Conservation (phyloP, 2,329 filamentous ascomycete genomes). For the Exophiala sideris region DNA sequence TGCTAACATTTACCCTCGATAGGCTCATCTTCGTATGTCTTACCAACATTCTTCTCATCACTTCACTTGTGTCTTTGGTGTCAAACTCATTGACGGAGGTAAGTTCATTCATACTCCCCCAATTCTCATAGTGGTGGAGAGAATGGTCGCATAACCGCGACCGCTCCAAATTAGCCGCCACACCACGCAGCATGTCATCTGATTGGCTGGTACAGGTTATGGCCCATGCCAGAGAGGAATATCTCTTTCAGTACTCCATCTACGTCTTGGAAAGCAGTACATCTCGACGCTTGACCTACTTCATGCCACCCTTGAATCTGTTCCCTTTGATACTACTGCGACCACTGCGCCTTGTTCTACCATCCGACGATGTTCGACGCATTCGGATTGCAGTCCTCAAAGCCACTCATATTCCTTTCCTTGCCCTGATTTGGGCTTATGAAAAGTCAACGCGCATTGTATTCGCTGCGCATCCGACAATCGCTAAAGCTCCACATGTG, state of each 20-base stretch:
- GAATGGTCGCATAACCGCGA: slow-evolving; percentile 11
- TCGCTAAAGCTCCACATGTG: slow-evolving; percentile 20
- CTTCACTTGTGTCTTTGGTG: slow-evolving; percentile 57
- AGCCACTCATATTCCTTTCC: slow-evolving; percentile 57
- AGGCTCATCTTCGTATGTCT: slow-evolving; percentile 59
- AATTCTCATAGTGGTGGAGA: not conserved
- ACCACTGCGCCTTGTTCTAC: slow-evolving; percentile 55
- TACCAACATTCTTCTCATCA: slow-evolving; percentile 60
- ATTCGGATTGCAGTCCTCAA: slow-evolving; percentile 58
- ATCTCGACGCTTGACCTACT: slow-evolving; percentile 45
- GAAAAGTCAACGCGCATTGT: slow-evolving; percentile 39
- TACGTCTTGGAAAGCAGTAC: slow-evolving; percentile 47
- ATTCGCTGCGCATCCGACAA: slow-evolving; percentile 25
- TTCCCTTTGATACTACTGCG: slow-evolving; percentile 56
- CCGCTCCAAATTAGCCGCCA: slow-evolving; percentile 9
- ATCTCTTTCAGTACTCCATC: slow-evolving; percentile 53
- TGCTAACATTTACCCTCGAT: slow-evolving; percentile 17
- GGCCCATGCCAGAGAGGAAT: slow-evolving; percentile 60
- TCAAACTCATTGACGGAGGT: slow-evolving; percentile 58
- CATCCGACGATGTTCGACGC: slow-evolving; percentile 53
- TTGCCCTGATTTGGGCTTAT: slow-evolving; percentile 57
- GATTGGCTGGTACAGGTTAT: slow-evolving; percentile 47
- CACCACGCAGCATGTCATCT: slow-evolving; percentile 6
- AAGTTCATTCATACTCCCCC: slow-evolving; percentile 28
- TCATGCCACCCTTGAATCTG: slow-evolving; percentile 54